Conservation (phyloP, 1,284 basidiomycete genomes). For the Meira miltonrushii region DNA sequence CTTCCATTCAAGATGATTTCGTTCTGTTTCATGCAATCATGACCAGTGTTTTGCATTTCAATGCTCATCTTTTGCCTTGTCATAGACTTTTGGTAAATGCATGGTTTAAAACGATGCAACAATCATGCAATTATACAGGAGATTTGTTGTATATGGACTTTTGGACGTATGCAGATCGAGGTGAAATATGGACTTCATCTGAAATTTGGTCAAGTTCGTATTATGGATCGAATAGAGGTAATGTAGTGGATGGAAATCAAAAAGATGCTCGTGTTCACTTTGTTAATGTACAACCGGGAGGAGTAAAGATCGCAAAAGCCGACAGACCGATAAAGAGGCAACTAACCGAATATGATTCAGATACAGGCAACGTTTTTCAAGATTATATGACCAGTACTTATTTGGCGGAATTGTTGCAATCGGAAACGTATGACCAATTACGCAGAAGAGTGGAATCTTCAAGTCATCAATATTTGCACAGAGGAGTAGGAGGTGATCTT, state of each 20-base stretch:
- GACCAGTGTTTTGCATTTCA: neutral
- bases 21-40: no score
- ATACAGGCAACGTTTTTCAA: neutral
- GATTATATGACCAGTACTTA: neutral
- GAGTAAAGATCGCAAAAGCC: no score
- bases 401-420: neutral
- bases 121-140: neutral
- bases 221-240: neutral
- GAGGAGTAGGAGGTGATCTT: neutral
- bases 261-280: neutral
- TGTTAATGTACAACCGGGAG: no score
- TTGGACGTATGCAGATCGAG: conserved; percentile 1
- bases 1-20: no score
- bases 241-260: neutral
- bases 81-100: neutral
- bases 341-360: no score
- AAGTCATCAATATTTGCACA: neutral
- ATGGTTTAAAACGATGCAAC: neutral
- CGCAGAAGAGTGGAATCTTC: neutral
- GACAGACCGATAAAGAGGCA: no score
- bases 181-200: neutral
- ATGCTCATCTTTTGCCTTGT: conserved; percentile 1
- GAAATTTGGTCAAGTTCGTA: neutral
- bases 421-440: neutral
- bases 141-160: neutral